Base-by-base conservation (phyloP, 1,284 basidiomycete genomes). In the Cutaneotrichosporon dermatis region DNA sequence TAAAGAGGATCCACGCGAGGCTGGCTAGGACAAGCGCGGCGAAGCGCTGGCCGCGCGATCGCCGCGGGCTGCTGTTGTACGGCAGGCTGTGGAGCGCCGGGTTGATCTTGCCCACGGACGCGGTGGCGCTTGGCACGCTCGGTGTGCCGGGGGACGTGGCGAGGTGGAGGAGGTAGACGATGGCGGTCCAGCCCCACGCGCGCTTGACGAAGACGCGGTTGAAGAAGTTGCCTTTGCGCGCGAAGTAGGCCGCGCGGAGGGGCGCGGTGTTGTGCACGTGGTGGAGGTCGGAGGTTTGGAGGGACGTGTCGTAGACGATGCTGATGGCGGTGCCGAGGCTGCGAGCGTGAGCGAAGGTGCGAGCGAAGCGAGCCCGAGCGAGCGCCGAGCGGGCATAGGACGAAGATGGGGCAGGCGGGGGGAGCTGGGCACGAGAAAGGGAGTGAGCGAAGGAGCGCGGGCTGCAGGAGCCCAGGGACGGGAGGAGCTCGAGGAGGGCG, bases 171-270 rank as follows among this genome's bases (percentile, higher is more conserved):
- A 88, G 69, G 74, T 89, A 91, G 0, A 84, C 79, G 15, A 79
- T 81, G 2, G 89, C 83, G 0, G 91, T 94, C 93, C 94, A 97
- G 0, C 81, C 88, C 94, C 95, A 97, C 7, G 88, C 86, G 54
- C 84, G 82, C 80, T 98, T 98, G 71, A 95, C 91, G 78, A 96
- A 94, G 68, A 85, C 79, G 59, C 85, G 83, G 71, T 98, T 98
- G 72, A 97, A 81, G 4, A 84, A 60, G 74, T 96, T 97, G 60
- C 82, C 79, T 76, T 95, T 92, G 65, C 83, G 83, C 5, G 92
- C 91, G 71, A 92, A 92, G 76, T 88, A 88, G 68, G 89, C 63
- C 1, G 62, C 45, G 13, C 71, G 65, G 36, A 59, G 44, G 8
- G 65, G 65, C 11, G 62, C 42, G 34, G 49, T 80, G 2, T 84